phyloP scores from a whole-genome alignment of 169 alveolate genomes.

The Babesia bovis region DNA sequence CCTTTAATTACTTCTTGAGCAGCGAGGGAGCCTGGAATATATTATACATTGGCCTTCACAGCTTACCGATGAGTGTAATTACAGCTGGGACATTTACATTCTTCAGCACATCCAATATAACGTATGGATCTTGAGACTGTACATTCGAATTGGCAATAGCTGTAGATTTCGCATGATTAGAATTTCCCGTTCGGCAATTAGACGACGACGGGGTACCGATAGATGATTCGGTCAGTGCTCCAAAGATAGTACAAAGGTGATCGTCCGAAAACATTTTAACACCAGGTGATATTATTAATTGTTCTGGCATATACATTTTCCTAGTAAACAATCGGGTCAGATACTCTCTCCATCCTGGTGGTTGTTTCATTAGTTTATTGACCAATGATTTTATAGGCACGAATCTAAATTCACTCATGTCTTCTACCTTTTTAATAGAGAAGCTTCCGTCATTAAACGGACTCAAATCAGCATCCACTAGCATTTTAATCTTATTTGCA shows the following conservation, averaged over 20 bases:
- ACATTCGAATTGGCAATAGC: neutral
- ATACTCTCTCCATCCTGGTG: neutral
- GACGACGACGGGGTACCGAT: neutral
- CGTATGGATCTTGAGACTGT: neutral
- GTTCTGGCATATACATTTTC: neutral
- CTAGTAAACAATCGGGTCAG: neutral
- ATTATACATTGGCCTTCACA: neutral
- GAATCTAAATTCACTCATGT: neutral
- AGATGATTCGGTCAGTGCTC: neutral
- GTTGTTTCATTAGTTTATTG: neutral
- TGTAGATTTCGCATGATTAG: neutral
- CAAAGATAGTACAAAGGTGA: neutral
- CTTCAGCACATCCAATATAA: neutral
- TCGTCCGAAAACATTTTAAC: neutral
- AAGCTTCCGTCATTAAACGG: slow-evolving; percentile 2
- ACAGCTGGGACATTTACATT: slow-evolving; percentile 8
- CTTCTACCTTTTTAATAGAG: slow-evolving; percentile 39
- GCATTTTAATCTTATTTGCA: neutral
- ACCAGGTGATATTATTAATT: slow-evolving; percentile 15
- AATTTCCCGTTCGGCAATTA: neutral
- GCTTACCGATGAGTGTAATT: slow-evolving; percentile 13
- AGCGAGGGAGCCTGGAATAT: slow-evolving; percentile 36
- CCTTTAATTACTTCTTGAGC: slow-evolving; percentile 64
- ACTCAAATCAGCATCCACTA: slow-evolving; percentile 9
- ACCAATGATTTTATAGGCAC: slow-evolving; percentile 4